Evolutionary conservation across 306 rosid genomes (phyloP).

Genomic region (Vachellia collinsii): DNA sequence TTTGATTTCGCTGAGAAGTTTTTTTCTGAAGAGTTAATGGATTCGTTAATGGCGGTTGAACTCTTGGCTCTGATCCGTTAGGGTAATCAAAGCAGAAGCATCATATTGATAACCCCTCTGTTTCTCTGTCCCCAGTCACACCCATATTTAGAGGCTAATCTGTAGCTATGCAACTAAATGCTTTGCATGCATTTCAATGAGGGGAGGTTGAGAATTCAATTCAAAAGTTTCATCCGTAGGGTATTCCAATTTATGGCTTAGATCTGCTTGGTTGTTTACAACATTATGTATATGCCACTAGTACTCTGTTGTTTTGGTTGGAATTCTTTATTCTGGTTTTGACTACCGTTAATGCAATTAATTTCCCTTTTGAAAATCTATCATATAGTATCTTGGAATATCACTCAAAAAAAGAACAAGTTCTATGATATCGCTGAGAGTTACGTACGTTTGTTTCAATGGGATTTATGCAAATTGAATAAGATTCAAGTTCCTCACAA

Average conservation of each 20-base stretch:
- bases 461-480: slow-evolving; percentile 15
- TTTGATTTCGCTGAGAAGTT: slow-evolving; percentile 47
- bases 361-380: slow-evolving; percentile 13
- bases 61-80: slow-evolving; percentile 51
- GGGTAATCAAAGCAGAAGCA: slow-evolving; percentile 43
- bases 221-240: slow-evolving; percentile 51
- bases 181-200: slow-evolving; percentile 67
- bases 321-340: slow-evolving; percentile 18
- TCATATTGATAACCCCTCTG: background rate
- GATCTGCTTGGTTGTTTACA: slow-evolving; percentile 39
- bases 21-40: slow-evolving; percentile 46
- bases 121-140: slow-evolving; percentile 29
- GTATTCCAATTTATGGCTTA: slow-evolving; percentile 42
- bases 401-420: background rate
- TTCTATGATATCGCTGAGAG: background rate
- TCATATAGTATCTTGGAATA: background rate
- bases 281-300: slow-evolving; percentile 32
- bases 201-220: slow-evolving; percentile 67
- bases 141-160: slow-evolving; percentile 59
- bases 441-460: slow-evolving; percentile 7
- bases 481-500: slow-evolving; percentile 10
- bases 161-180: slow-evolving; percentile 61
- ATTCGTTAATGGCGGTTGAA: slow-evolving; percentile 63
- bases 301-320: background rate
- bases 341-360: slow-evolving; percentile 25